These are phyloP conservation scores for Penicillium salamii DNA, from an alignment of 495 filamentous ascomycete species.

Conservation along the genomic window DNA sequence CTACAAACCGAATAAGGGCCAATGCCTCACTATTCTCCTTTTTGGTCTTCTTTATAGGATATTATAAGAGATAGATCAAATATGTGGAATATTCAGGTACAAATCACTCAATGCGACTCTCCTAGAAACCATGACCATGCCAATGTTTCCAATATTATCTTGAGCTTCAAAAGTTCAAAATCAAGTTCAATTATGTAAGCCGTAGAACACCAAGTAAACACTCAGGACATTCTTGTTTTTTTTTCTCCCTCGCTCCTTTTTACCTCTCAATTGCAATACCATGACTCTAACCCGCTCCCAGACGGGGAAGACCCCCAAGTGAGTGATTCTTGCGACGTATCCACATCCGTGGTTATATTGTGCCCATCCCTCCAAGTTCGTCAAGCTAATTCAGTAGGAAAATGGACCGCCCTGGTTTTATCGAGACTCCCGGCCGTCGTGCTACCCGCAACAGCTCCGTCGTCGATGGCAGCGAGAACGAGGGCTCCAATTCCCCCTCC, in stretches of 20 bases:
- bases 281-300: constrained; percentile 51
- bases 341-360: constrained; percentile 10
- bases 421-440: constrained; percentile 55
- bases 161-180: no score
- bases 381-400: constrained; percentile 39
- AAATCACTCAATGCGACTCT: no score
- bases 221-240: constrained; percentile 16
- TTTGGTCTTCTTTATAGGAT: no score
- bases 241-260: constrained; percentile 17
- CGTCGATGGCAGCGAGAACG: constrained; percentile 29
- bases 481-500: constrained; percentile 30
- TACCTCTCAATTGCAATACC: constrained; percentile 21
- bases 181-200: constrained; percentile 16
- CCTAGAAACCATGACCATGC: no score
- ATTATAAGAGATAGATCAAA: no score
- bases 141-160: no score
- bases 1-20: no score
- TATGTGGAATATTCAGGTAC: no score
- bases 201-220: constrained; percentile 24
- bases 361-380: not conserved
- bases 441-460: constrained; percentile 42
- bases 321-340: constrained; percentile 28
- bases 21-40: no score
- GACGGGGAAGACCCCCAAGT: constrained; percentile 51
- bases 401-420: constrained; percentile 53